phyloP scores from a whole-genome alignment of 2,329 filamentous ascomycete species.

The Hypoxylon sp. region DNA sequence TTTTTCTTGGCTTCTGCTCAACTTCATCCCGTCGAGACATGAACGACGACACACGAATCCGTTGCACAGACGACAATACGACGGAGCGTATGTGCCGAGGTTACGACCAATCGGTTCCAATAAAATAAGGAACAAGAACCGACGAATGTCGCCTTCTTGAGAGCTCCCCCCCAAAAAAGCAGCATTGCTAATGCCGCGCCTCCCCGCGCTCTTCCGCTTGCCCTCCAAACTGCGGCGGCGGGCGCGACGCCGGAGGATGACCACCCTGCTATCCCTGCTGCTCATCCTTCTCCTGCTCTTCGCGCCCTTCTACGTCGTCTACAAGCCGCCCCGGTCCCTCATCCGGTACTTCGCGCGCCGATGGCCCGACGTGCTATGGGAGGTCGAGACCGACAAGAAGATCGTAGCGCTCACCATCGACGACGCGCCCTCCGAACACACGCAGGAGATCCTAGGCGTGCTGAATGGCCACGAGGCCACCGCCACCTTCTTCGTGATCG shows the following conservation, averaged over 20 bases:
- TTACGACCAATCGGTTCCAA: conserved; percentile 7
- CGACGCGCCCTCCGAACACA: conserved; percentile 84
- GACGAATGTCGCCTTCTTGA: conserved; percentile 36
- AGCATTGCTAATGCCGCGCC: conserved; percentile 51
- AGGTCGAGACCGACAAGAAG: conserved; percentile 71
- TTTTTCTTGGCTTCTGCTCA: conserved; percentile 36
- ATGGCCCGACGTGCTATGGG: conserved; percentile 86
- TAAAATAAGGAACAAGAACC: not conserved
- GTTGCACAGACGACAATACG: conserved; percentile 2
- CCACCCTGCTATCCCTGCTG: conserved; percentile 64
- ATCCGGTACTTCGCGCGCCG: conserved; percentile 78
- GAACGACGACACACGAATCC: conserved; percentile 21
- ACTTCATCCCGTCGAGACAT: conserved; percentile 14
- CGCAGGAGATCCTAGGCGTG: conserved; percentile 76
- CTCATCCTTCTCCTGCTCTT: conserved; percentile 56
- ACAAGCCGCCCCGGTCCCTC: conserved; percentile 82
- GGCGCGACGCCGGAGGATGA: conserved; percentile 72
- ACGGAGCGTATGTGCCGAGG: conserved; percentile 20
- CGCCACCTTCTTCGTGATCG: conserved; percentile 93
- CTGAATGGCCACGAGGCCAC: conserved; percentile 76
- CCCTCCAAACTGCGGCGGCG: conserved; percentile 71
- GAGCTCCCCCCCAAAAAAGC: conserved; percentile 5
- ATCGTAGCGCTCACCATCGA: conserved; percentile 88
- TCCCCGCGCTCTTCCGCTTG: conserved; percentile 66
- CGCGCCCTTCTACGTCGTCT: conserved; percentile 76